These are phyloP conservation scores for Komagataea norvegica DNA, from an alignment of 1,139 yeast species.

Conservation along the genomic window DNA sequence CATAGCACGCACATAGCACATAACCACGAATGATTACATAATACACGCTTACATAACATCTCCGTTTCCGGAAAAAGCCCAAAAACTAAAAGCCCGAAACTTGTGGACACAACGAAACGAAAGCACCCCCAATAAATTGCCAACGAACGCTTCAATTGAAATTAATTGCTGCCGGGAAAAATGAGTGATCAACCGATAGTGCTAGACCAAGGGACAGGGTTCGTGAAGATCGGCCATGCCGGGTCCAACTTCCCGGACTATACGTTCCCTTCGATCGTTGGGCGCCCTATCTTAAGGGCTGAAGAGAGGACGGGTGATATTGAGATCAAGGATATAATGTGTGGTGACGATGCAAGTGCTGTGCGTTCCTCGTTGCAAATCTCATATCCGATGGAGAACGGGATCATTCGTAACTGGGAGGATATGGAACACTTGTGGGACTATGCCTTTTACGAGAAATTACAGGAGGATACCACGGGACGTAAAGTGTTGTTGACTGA, in stretches of 20 bases:
- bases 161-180: background rate
- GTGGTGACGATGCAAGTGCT: slow-evolving; percentile 92
- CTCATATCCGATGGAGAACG: slow-evolving; percentile 97
- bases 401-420: slow-evolving; percentile 96
- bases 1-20: too few species aligned
- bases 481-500: slow-evolving; percentile 85
- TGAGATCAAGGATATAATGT: slow-evolving; percentile 89
- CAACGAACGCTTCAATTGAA: slow-evolving; percentile 4
- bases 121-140: background rate
- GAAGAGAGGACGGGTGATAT: slow-evolving; percentile 80
- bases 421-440: slow-evolving; percentile 99
- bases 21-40: too few species aligned
- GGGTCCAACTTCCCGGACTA: slow-evolving; percentile 97
- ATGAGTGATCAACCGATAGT: slow-evolving; percentile 39
- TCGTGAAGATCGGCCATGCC: slow-evolving; percentile 90
- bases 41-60: too few species aligned
- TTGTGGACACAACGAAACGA: background rate
- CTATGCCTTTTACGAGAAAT: slow-evolving; percentile 88
- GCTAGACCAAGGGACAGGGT: slow-evolving; percentile 99
- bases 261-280: slow-evolving; percentile 98
- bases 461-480: slow-evolving; percentile 75
- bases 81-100: slow-evolving; percentile 5
- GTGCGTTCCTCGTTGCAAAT: slow-evolving; percentile 87
- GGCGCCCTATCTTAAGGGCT: slow-evolving; percentile 94
- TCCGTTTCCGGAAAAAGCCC: too few species aligned